Evolutionary conservation across 495 filamentous ascomycete species (phyloP), one percentile per base, ranked within the genome.

Genomic region (Hypoxylon intermedium): DNA sequence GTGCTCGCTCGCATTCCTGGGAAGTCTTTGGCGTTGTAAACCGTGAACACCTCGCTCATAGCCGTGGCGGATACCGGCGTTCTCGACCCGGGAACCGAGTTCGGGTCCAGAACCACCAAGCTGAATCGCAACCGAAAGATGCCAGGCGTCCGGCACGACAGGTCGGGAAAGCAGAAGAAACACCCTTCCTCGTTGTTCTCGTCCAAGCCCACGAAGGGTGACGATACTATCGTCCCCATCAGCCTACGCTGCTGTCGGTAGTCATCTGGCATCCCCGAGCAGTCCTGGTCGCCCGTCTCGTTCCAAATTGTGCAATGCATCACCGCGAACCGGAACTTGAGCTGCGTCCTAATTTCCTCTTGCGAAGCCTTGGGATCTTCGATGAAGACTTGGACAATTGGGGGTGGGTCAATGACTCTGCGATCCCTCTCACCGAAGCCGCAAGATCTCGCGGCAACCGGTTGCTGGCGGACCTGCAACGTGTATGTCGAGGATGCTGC

Each of bases 21-120:
- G 60, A 98, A 98, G 71, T 97, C 93, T 70, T 97, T 97, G n/a
- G 93, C 92, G 15, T 91, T 91, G 72, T 87, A 97, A 16, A 97
- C 94, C 18, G 87, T 86, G 69, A 98, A 97, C 6, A 85, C 77
- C 36, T 91, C 86, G 57, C 88, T 93, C 82, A 89, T 86, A 12
- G 82, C 82, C 24, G 84, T 79, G 0, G 87, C 85, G 5, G 89
- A 76, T 19, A 90, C 85, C 9, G 86, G 83, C 26, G 82, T 83
- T 33, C 77, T 80, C 38, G 82, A 79, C 0, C 87, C 88, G 9
- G 65, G 57, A 53, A 74, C 72, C 31, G 67, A 65, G 5, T 62
- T 68, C 7, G 85, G 85, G 53, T 89, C 84, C 9, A 93, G 77
- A 26, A 92, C 85, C 78, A 97, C 91, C 23, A 98, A 82, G n/a